Conservation (phyloP, 108 stramenopile genomes). For the Chaetoceros tenuissimus region DNA sequence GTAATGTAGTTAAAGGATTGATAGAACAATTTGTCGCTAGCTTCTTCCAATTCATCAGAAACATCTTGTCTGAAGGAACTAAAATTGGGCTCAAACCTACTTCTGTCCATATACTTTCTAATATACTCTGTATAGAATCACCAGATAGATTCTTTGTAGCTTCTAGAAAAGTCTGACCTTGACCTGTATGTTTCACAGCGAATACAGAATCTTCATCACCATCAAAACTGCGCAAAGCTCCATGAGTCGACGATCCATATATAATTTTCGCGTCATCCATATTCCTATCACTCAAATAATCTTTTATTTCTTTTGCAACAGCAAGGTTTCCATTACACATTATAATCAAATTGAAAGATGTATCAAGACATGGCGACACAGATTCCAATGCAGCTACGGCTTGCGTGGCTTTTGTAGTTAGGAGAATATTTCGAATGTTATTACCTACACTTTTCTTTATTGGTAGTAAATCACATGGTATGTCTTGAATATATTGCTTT, state of each 20-base stretch:
- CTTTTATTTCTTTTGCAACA: slow-evolving; percentile 28
- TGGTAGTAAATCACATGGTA: slow-evolving; percentile 8
- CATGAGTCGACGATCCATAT: slow-evolving; percentile 38
- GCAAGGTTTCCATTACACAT: slow-evolving; percentile 50
- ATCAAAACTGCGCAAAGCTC: slow-evolving; percentile 8
- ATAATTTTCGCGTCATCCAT: slow-evolving; percentile 6
- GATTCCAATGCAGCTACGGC: slow-evolving; percentile 26
- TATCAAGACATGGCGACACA: slow-evolving; percentile 13
- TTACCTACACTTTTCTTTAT: too few relatives aligned
- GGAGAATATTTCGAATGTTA: slow-evolving; percentile 26
- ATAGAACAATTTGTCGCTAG: not conserved
- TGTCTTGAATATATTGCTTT: not conserved
- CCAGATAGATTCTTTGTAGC: not conserved
- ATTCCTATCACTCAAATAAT: not conserved
- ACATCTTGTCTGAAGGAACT: not conserved
- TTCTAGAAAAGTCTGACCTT: slow-evolving; percentile 25
- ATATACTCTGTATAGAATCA: too few relatives aligned
- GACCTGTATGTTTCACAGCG: slow-evolving; percentile 35
- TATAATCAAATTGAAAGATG: slow-evolving; percentile 11
- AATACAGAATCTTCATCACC: not conserved
- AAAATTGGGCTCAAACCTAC: not conserved
- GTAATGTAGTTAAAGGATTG: slow-evolving; percentile 5
- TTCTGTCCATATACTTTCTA: not conserved
- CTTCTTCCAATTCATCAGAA: not conserved
- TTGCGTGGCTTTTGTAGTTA: slow-evolving; percentile 44